Conservation (phyloP, 805 yeast species). For the Suhomyces kilbournensis region DNA sequence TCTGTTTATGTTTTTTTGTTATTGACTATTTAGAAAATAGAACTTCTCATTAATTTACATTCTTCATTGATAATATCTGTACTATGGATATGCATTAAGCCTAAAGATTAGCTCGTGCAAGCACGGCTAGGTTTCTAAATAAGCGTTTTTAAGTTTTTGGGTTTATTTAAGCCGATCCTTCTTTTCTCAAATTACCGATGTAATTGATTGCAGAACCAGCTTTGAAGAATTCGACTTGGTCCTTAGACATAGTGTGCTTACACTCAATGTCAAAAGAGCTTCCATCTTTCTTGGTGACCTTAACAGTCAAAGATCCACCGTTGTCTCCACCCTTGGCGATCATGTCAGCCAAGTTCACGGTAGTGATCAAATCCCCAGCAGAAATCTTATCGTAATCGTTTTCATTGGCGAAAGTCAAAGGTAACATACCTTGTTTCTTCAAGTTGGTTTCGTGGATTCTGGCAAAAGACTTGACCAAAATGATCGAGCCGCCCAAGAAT, state of each 20-base stretch:
- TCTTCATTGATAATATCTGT: not conserved
- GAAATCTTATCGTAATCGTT: conserved; percentile 79
- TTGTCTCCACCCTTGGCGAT: conserved; percentile 79
- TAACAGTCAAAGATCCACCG: conserved; percentile 73
- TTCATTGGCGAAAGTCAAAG: conserved; percentile 88
- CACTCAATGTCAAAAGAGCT: conserved; percentile 65
- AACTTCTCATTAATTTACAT: conserved; percentile 4
- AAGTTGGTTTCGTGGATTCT: conserved; percentile 97
- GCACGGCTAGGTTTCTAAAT: not conserved
- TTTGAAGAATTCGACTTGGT: conserved; percentile 92
- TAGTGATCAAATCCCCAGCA: conserved; percentile 75
- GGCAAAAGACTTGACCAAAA: conserved; percentile 92
- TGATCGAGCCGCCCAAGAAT: conserved; percentile 86
- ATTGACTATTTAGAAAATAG: conserved; percentile 6
- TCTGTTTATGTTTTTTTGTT: conserved; percentile 4
- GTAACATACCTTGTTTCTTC: conserved; percentile 97
- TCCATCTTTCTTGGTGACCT: conserved; percentile 75
- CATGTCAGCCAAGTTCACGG: conserved; percentile 72
- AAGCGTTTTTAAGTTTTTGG: not conserved
- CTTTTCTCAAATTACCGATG: conserved; percentile 59
- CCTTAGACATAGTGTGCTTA: conserved; percentile 95
- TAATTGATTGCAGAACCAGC: conserved; percentile 96
- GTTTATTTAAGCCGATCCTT: not conserved
- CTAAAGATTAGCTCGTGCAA: not conserved
- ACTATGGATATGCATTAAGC: conserved; percentile 2